These are phyloP conservation scores for Exophiala dermatitidis DNA, from an alignment of 2,329 filamentous ascomycete species.

Conservation along the genomic window DNA sequence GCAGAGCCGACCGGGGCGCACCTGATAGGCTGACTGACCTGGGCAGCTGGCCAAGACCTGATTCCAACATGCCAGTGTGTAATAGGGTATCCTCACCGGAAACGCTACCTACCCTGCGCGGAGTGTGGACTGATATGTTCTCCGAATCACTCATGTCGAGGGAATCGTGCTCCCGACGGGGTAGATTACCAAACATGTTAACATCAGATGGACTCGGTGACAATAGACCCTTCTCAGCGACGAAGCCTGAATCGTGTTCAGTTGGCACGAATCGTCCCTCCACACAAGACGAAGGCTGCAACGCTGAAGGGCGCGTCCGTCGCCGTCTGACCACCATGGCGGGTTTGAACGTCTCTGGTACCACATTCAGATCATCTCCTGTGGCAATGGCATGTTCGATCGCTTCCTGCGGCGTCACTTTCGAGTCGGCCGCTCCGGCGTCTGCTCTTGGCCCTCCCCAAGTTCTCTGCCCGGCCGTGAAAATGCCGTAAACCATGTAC, in stretches of 20 bases:
- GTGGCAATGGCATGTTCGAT: slow-evolving; percentile 69
- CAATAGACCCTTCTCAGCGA: slow-evolving; percentile 29
- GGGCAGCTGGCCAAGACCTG: background rate
- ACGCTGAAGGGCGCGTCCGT: slow-evolving; percentile 34
- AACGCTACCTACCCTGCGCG: slow-evolving; percentile 14
- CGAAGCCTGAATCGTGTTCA: slow-evolving; percentile 59
- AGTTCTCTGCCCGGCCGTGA: slow-evolving; percentile 86
- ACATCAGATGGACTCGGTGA: slow-evolving; percentile 11
- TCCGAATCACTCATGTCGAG: slow-evolving; percentile 26
- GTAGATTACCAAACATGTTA: slow-evolving; percentile 3
- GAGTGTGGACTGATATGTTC: slow-evolving; percentile 25
- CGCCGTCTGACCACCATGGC: slow-evolving; percentile 31
- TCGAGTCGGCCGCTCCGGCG: slow-evolving; percentile 68
- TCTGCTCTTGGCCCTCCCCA: slow-evolving; percentile 94
- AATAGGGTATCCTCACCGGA: slow-evolving; percentile 6
- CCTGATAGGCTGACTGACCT: background rate
- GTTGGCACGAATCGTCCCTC: slow-evolving; percentile 73
- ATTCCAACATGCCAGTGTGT: background rate
- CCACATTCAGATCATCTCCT: slow-evolving; percentile 83
- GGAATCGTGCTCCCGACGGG: slow-evolving; percentile 19
- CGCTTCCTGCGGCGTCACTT: slow-evolving; percentile 73
- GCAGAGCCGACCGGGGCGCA: background rate
- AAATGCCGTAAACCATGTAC: slow-evolving; percentile 96
- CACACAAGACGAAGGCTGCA: slow-evolving; percentile 66
- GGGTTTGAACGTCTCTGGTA: slow-evolving; percentile 72